Evolutionary conservation across 2,329 filamentous ascomycete species (phyloP), one percentile per base, ranked within the genome.

Genomic region (Monilinia vaccinii-corymbosi): DNA sequence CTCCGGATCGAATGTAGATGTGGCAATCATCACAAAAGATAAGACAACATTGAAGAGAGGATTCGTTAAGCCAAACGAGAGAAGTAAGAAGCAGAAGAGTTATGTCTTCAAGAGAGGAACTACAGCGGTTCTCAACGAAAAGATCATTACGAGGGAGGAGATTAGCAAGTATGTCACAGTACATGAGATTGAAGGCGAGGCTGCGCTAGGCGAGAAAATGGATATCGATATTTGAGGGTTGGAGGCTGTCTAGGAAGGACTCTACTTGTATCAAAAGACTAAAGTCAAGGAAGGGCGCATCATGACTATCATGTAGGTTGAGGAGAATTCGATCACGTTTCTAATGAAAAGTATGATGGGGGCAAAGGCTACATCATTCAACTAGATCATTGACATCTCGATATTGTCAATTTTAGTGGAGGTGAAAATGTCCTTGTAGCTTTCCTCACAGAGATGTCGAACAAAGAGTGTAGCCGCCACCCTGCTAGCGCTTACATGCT

Each of bases 1-100:
- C 16, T 97, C 91, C 4, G 94, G 94, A 70, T 96, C 90, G 73
- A 99, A 99, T 73, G 94, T 99, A 61, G 95, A 99, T 72, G 89
- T 99, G 38, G 93, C 91, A 65, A 84, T 99, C 70, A 99, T 99
- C 73, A 96, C 93, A 63, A 83, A 87, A 70, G 92, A 97, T 69
- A 97, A 96, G 85, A 96, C 94, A 32, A 94, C 89, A 32, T 77
- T 99, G 73, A 82, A 95, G 82, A 83, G 94, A 71, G 96, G 96
- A 78, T 94, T 89, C 79, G 88, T 95, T 74, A 93, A 82, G 74
- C 94, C 94, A 61, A 99, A 99, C 76, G 85, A 91, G 79, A 85
- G 95, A 73, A 88, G 84, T 68, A 81, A 88, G 74, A 99, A 99
- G 83, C 83, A 94, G 75, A 85, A 91, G 78, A 94, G 91, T 78